Percentiles rank a stretch among this genome's conserved stretches.
phyloP scores from a whole-genome alignment of 352 stramenopile species.

The Poterioochromonas sp. region DNA sequence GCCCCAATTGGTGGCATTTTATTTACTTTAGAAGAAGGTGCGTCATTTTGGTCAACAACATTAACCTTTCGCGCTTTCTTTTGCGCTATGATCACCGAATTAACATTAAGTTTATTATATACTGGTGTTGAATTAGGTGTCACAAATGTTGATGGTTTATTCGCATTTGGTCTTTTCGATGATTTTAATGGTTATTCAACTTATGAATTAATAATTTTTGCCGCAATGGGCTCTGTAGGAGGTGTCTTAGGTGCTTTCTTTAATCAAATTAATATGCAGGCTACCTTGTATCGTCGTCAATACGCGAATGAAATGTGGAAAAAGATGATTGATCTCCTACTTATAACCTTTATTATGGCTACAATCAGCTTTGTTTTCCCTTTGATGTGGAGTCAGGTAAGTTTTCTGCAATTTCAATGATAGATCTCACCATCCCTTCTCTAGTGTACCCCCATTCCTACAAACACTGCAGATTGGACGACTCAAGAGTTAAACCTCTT shows the following conservation, averaged over 20 bases:
- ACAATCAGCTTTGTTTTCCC: conserved; percentile 7
- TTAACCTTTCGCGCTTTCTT: conserved; percentile 96
- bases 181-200: conserved; percentile 26
- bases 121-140: conserved; percentile 48
- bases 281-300: neutral
- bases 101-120: conserved; percentile 49
- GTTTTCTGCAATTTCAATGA: too few relatives aligned
- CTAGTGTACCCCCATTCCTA: conserved; percentile 10
- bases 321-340: neutral
- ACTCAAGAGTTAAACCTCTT: conserved; percentile 18
- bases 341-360: conserved; percentile 12
- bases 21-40: conserved; percentile 93
- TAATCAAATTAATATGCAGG: conserved; percentile 12
- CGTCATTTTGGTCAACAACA: conserved; percentile 94
- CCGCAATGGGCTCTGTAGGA: neutral
- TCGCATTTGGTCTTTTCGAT: conserved; percentile 19
- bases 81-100: conserved; percentile 77
- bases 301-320: neutral
- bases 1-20: conserved; percentile 94
- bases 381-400: conserved; percentile 6
- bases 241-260: conserved; percentile 9
- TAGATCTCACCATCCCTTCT: too few relatives aligned
- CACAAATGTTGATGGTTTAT: neutral
- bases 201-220: conserved; percentile 29
- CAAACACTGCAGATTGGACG: conserved; percentile 20